phyloP scores from a whole-genome alignment of 257 asterid genomes.

The Thymus mandschuricus region DNA sequence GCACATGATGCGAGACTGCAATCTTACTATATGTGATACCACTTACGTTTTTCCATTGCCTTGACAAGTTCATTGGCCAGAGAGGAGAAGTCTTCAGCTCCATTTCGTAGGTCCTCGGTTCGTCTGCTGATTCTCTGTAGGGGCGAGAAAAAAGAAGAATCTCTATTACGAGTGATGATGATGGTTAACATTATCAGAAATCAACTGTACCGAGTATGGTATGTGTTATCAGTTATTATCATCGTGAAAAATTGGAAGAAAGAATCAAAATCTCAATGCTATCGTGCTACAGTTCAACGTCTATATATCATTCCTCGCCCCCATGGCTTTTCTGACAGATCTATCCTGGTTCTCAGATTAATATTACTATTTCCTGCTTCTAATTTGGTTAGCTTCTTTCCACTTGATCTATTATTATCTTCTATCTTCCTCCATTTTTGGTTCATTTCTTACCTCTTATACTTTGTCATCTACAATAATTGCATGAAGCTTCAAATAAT shows the following conservation, averaged over 20 bases:
- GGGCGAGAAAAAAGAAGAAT: slow-evolving; percentile 5
- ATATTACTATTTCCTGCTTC: not conserved
- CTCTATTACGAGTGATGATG: slow-evolving; percentile 10
- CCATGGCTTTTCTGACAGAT: not conserved
- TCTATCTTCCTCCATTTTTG: not conserved
- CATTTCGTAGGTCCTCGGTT: slow-evolving; percentile 76
- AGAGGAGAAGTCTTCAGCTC: slow-evolving; percentile 90
- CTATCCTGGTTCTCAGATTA: not conserved
- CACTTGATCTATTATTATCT: not conserved
- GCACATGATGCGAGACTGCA: slow-evolving; percentile 5
- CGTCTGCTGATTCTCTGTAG: slow-evolving; percentile 68
- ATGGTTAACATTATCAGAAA: slow-evolving; percentile 3
- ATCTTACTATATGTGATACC: slow-evolving; percentile 73
- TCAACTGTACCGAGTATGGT: not conserved
- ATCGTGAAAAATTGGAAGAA: not conserved
- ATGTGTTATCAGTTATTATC: not conserved
- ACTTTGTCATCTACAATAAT: not conserved
- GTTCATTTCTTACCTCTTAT: not conserved
- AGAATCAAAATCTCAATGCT: not conserved
- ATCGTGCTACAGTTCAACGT: not conserved
- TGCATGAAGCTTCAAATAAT: not conserved
- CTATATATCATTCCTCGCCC: not conserved
- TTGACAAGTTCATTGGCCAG: slow-evolving; percentile 88
- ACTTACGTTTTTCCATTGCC: slow-evolving; percentile 87
- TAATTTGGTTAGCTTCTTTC: not conserved